A percentile compares a stretch with the other conserved stretches of the same genome.
Conservation (phyloP, 2,329 filamentous ascomycete species). For the Penicillium sp. region DNA sequence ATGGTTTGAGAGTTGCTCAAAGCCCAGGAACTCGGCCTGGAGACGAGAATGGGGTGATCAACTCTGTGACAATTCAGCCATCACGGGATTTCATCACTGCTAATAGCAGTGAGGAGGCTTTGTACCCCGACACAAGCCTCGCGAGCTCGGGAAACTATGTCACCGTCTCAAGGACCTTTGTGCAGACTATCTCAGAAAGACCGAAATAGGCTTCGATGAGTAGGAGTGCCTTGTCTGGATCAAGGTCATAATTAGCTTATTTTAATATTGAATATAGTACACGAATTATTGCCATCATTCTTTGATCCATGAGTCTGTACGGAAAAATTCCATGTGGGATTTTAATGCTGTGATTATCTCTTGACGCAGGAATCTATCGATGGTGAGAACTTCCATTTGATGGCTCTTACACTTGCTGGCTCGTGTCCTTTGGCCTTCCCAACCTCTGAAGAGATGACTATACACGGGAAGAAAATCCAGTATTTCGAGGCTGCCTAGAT, state of each 20-base stretch:
- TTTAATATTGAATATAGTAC: too few relatives aligned
- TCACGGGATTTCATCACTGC: slow-evolving; percentile 4
- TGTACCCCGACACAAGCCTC: slow-evolving; percentile 9
- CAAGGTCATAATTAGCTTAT: neutral
- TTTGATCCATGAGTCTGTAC: too few relatives aligned
- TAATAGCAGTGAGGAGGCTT: slow-evolving; percentile 18
- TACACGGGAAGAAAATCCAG: too few relatives aligned
- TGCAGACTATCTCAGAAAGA: slow-evolving; percentile 9
- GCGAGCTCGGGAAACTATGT: slow-evolving; percentile 5
- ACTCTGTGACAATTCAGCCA: slow-evolving; percentile 6
- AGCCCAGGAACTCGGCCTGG: slow-evolving; percentile 5
- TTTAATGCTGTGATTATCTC: too few relatives aligned
- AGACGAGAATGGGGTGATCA: neutral
- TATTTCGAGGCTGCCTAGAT: too few relatives aligned
- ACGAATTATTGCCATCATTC: too few relatives aligned
- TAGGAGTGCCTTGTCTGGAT: neutral
- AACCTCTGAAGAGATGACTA: too few relatives aligned
- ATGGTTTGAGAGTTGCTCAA: slow-evolving; percentile 1
- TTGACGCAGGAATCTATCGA: too few relatives aligned
- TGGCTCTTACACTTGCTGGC: slow-evolving; percentile 41
- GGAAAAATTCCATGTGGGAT: too few relatives aligned
- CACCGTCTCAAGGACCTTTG: slow-evolving; percentile 15
- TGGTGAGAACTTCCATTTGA: slow-evolving; percentile 30
- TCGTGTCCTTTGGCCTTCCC: too few relatives aligned
- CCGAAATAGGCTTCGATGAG: neutral